phyloP scores from a whole-genome alignment of 2,329 filamentous ascomycete genomes.

The Nemania bipapillata region DNA sequence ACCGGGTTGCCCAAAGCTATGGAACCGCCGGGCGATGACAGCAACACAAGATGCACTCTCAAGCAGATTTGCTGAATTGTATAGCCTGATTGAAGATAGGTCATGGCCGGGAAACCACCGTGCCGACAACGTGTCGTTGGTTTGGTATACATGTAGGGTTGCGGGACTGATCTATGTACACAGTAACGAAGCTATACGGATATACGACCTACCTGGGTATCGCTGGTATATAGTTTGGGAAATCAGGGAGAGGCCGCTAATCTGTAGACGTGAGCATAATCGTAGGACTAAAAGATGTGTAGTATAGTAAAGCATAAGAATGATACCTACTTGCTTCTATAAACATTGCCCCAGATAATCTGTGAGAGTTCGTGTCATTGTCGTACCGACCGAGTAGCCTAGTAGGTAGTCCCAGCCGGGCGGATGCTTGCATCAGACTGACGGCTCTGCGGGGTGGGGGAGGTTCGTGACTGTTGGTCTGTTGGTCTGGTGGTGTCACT shows the following conservation, averaged over 20 bases:
- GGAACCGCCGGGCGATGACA: slow-evolving; percentile 25
- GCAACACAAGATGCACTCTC: slow-evolving; percentile 29
- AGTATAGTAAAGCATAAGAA: background rate
- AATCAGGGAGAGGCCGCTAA: background rate
- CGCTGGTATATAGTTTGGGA: background rate
- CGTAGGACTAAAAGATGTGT: background rate
- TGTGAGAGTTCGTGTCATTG: background rate
- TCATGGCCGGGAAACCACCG: slow-evolving; percentile 2
- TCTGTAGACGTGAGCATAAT: background rate
- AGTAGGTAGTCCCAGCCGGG: slow-evolving; percentile 27
- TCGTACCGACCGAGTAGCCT: slow-evolving; percentile 6
- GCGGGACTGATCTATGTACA: slow-evolving; percentile 2
- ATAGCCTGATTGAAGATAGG: slow-evolving; percentile 7
- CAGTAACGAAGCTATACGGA: slow-evolving; percentile 1
- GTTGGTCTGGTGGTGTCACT: too few species aligned
- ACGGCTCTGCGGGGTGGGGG: slow-evolving; percentile 8
- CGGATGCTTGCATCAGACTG: slow-evolving; percentile 32
- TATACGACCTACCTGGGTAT: background rate
- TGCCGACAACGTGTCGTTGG: background rate
- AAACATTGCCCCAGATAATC: background rate
- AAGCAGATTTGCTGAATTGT: slow-evolving; percentile 1
- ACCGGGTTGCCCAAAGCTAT: slow-evolving; percentile 22
- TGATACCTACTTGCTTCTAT: slow-evolving; percentile 4
- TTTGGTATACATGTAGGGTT: slow-evolving; percentile 6
- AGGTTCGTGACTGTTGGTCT: slow-evolving; percentile 22